Percentiles rank a stretch among this genome's conserved stretches.
phyloP scores from a whole-genome alignment of 2,329 filamentous ascomycete species.

The Cladosporium sp. region DNA sequence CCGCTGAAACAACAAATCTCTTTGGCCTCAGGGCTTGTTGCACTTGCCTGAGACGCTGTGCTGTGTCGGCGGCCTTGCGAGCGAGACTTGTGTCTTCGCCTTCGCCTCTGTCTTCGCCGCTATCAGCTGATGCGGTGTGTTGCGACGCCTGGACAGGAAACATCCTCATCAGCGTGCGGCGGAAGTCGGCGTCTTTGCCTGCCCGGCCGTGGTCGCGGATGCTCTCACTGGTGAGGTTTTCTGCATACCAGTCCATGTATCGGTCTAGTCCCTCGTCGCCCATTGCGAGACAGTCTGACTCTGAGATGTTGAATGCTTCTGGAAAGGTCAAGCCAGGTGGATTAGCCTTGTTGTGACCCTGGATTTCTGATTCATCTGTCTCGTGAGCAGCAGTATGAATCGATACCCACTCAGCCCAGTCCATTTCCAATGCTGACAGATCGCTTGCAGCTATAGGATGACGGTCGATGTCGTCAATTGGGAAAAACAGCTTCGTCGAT shows the following conservation, averaged over 20 bases:
- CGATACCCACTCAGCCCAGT: slow-evolving; percentile 68
- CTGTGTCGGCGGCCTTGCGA: slow-evolving; percentile 6
- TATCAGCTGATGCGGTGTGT: not conserved
- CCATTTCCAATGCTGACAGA: slow-evolving; percentile 55
- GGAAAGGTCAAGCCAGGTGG: slow-evolving; percentile 27
- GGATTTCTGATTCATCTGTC: slow-evolving; percentile 21
- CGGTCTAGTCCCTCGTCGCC: slow-evolving; percentile 60
- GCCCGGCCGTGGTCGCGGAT: slow-evolving; percentile 30
- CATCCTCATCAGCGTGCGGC: slow-evolving; percentile 37
- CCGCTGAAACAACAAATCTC: slow-evolving; percentile 29
- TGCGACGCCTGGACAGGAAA: slow-evolving; percentile 32
- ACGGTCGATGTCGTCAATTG: slow-evolving; percentile 59
- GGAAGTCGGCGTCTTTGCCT: slow-evolving; percentile 36
- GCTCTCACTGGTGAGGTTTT: slow-evolving; percentile 55
- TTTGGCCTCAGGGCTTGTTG: slow-evolving; percentile 39
- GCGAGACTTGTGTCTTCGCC: slow-evolving; percentile 12
- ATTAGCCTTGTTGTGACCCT: slow-evolving; percentile 16
- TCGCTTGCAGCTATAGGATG: slow-evolving; percentile 50
- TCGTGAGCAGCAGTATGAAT: slow-evolving; percentile 37
- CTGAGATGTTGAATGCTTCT: slow-evolving; percentile 52
- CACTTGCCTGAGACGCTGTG: slow-evolving; percentile 39
- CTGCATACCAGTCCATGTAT: slow-evolving; percentile 76
- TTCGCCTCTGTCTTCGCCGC: not conserved
- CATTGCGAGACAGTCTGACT: slow-evolving; percentile 62
- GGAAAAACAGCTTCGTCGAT: slow-evolving; percentile 73